Conservation (phyloP, 2,329 filamentous ascomycete genomes). For the Aureobasidium sp. region DNA sequence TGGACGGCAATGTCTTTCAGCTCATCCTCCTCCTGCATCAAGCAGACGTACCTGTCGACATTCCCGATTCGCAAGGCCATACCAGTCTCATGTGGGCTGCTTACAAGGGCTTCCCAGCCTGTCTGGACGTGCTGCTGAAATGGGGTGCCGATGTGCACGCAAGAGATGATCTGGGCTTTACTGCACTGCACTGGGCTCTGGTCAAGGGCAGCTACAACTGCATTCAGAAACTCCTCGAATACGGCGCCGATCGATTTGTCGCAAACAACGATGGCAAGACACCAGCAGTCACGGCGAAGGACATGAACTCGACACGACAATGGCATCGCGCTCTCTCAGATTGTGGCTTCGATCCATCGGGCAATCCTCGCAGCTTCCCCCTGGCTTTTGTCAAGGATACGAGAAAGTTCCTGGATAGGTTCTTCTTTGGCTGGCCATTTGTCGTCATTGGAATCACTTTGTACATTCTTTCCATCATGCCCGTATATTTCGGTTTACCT, state of each 20-base stretch:
- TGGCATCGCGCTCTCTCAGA: slow-evolving; percentile 80
- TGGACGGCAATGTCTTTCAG: slow-evolving; percentile 90
- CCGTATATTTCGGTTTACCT: slow-evolving; percentile 70
- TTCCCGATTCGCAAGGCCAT: slow-evolving; percentile 81
- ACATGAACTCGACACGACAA: slow-evolving; percentile 77
- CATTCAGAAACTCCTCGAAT: slow-evolving; percentile 90
- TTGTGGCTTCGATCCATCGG: slow-evolving; percentile 75
- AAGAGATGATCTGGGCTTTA: slow-evolving; percentile 85
- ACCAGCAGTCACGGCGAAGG: slow-evolving; percentile 72
- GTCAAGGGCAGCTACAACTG: slow-evolving; percentile 87
- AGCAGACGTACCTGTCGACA: slow-evolving; percentile 80
- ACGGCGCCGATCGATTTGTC: slow-evolving; percentile 87
- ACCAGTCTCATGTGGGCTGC: slow-evolving; percentile 98
- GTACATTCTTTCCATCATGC: slow-evolving; percentile 64
- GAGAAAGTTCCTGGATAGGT: slow-evolving; percentile 69
- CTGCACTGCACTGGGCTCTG: slow-evolving; percentile 90
- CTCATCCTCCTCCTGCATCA: slow-evolving; percentile 87
- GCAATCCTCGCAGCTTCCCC: slow-evolving; percentile 65
- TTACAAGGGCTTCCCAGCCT: slow-evolving; percentile 91
- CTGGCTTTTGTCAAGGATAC: slow-evolving; percentile 70
- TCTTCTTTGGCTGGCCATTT: slow-evolving; percentile 87
- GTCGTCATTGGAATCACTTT: slow-evolving; percentile 64
- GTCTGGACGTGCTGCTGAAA: slow-evolving; percentile 83
- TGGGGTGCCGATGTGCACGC: slow-evolving; percentile 95
- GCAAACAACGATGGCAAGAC: slow-evolving; percentile 88